These are phyloP conservation scores for Corrigiola litoralis DNA, from an alignment of 179 eudicot species.

Conservation along the genomic window DNA sequence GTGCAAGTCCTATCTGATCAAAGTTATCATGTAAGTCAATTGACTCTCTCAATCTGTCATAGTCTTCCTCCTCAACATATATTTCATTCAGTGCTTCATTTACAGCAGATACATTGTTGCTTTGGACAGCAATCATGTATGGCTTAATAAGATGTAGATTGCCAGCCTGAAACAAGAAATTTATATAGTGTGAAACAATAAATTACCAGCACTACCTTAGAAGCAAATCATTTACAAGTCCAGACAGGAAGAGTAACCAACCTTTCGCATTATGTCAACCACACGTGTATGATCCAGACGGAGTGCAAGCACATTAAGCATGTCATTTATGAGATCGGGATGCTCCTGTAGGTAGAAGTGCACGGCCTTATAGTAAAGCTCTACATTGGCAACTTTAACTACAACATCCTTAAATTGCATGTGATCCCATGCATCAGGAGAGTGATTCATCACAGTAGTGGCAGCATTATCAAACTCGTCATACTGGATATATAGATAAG, in stretches of 20 bases:
- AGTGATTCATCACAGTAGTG: slow-evolving; percentile 93
- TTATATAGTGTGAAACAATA: background rate
- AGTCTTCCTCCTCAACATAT: slow-evolving; percentile 94
- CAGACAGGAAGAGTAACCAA: slow-evolving; percentile 15
- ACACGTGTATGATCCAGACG: slow-evolving; percentile 95
- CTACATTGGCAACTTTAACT: slow-evolving; percentile 92
- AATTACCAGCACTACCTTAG: background rate
- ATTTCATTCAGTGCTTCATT: slow-evolving; percentile 94
- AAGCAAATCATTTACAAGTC: background rate
- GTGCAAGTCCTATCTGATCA: slow-evolving; percentile 97
- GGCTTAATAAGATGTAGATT: slow-evolving; percentile 87
- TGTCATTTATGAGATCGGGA: slow-evolving; percentile 88
- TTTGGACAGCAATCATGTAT: slow-evolving; percentile 95
- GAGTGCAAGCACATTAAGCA: slow-evolving; percentile 90
- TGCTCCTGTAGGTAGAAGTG: slow-evolving; percentile 94
- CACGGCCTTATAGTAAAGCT: slow-evolving; percentile 92
- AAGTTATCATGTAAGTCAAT: slow-evolving; percentile 93
- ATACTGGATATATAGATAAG: slow-evolving; percentile 81
- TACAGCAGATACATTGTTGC: slow-evolving; percentile 90
- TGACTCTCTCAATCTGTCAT: slow-evolving; percentile 85
- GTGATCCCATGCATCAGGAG: slow-evolving; percentile 98
- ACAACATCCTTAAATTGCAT: slow-evolving; percentile 93
- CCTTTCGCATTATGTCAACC: slow-evolving; percentile 96
- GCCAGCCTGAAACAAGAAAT: slow-evolving; percentile 58
- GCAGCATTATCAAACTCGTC: slow-evolving; percentile 98